phyloP scores from a whole-genome alignment of 352 stramenopile species.

The Phytophthora crassamura region DNA sequence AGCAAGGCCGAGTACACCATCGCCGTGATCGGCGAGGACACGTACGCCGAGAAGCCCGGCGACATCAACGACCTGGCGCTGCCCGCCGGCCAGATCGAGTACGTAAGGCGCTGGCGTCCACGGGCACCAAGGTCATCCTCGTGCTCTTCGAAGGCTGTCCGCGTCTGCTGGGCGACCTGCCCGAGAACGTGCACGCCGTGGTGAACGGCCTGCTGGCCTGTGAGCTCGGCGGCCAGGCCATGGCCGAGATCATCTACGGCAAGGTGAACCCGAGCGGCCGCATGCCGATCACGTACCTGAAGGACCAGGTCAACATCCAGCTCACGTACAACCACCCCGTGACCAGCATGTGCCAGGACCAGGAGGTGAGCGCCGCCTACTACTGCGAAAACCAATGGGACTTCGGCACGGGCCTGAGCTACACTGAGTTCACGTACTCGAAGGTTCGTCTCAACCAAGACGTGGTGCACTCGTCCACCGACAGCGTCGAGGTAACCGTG shows the following conservation, averaged over 20 bases:
- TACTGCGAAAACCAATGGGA: slow-evolving; percentile 71
- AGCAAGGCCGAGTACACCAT: slow-evolving; percentile 40
- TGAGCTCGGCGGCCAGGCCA: slow-evolving; percentile 27
- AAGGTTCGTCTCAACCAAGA: slow-evolving; percentile 42
- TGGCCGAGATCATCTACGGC: slow-evolving; percentile 38
- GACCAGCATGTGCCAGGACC: slow-evolving; percentile 50
- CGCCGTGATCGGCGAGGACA: slow-evolving; percentile 44
- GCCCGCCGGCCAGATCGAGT: slow-evolving; percentile 24
- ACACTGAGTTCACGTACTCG: slow-evolving; percentile 70
- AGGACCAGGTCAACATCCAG: too few relatives aligned
- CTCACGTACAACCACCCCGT: slow-evolving; percentile 76
- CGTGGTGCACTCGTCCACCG: slow-evolving; percentile 1
- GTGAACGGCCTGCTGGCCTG: slow-evolving; percentile 30
- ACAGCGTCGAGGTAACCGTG: slow-evolving; percentile 36
- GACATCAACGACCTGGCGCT: slow-evolving; percentile 25
- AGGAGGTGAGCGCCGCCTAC: too few relatives aligned
- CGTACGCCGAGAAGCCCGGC: too few relatives aligned
- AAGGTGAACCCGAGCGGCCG: too few relatives aligned
- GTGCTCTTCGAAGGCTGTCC: slow-evolving; percentile 70
- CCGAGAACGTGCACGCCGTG: slow-evolving; percentile 46
- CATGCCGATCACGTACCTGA: too few relatives aligned
- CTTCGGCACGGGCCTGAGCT: slow-evolving; percentile 84
- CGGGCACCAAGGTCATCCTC: slow-evolving; percentile 64
- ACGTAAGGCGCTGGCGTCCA: slow-evolving; percentile 31
- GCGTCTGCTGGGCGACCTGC: slow-evolving; percentile 53